Evolutionary conservation across 257 asterid species (phyloP).

Genomic region (Jacaranda copaia): DNA sequence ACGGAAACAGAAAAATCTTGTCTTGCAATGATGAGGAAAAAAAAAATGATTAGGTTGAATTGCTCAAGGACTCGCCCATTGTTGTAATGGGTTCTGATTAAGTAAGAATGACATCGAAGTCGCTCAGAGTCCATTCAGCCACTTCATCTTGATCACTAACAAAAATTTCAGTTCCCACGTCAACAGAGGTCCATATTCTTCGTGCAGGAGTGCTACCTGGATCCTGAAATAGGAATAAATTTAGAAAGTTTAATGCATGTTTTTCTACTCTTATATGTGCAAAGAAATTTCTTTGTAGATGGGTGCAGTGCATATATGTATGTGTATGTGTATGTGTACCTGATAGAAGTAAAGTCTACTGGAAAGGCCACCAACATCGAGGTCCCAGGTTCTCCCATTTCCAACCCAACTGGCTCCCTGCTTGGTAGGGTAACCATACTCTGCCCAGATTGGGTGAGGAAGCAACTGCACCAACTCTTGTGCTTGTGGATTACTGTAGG

Average conservation of each 20-base stretch:
- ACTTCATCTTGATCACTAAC: slow-evolving; percentile 70
- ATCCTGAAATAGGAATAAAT: slow-evolving; percentile 48
- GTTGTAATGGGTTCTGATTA: slow-evolving; percentile 18
- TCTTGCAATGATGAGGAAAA: not conserved
- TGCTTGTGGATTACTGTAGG: slow-evolving; percentile 74
- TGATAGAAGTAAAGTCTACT: slow-evolving; percentile 72
- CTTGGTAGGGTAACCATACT: slow-evolving; percentile 75
- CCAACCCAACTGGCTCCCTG: slow-evolving; percentile 73
- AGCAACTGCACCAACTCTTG: slow-evolving; percentile 72
- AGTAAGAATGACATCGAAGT: slow-evolving; percentile 69
- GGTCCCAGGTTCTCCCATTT: slow-evolving; percentile 61
- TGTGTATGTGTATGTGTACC: slow-evolving; percentile 22
- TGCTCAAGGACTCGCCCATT: not conserved
- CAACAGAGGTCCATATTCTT: slow-evolving; percentile 82
- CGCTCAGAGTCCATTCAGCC: slow-evolving; percentile 78
- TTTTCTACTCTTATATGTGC: too few relatives aligned
- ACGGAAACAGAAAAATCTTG: not conserved
- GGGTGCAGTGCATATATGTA: not conserved
- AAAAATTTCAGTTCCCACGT: slow-evolving; percentile 81
- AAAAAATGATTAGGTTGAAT: not conserved
- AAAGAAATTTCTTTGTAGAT: too few relatives aligned
- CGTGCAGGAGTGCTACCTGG: slow-evolving; percentile 66
- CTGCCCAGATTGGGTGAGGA: slow-evolving; percentile 76
- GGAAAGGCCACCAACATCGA: slow-evolving; percentile 78
- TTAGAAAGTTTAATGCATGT: not conserved